These are phyloP conservation scores for Calonectria henricotiae DNA, from an alignment of 2,329 filamentous ascomycete genomes.

Conservation along the genomic window DNA sequence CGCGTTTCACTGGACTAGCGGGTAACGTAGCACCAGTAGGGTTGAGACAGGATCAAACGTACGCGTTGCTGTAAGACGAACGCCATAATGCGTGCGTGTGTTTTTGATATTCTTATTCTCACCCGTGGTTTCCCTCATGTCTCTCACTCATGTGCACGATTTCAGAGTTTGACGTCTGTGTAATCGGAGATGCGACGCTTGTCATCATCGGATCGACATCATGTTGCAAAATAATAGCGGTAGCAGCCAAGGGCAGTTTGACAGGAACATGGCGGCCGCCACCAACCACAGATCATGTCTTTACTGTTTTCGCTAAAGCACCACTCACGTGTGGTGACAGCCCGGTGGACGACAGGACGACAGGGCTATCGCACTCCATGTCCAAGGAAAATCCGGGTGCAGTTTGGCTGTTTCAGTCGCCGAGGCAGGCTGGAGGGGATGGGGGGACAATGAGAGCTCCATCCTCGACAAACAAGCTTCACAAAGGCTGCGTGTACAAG, in stretches of 20 bases:
- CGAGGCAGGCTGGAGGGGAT: conserved; percentile 1
- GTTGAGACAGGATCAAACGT: conserved; percentile 22
- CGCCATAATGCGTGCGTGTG: background rate
- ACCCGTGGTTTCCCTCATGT: background rate
- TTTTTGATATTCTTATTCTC: background rate
- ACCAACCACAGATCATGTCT: conserved; percentile 21
- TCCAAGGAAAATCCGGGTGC: background rate
- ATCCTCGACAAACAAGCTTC: background rate
- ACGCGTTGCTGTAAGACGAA: conserved; percentile 15
- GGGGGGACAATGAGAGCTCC: background rate
- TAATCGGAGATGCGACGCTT: conserved; percentile 4
- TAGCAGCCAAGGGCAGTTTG: background rate
- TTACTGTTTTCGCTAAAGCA: conserved; percentile 20
- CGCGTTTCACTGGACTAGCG: conserved; percentile 19
- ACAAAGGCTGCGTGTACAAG: background rate
- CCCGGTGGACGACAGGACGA: conserved; percentile 3
- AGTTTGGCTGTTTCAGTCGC: conserved; percentile 8
- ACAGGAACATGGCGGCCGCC: conserved; percentile 21
- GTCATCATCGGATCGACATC: conserved; percentile 10
- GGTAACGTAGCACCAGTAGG: conserved; percentile 15
- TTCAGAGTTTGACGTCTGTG: background rate
- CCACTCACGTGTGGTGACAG: conserved; percentile 16
- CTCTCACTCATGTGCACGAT: background rate
- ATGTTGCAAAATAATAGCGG: background rate
- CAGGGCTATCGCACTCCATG: conserved; percentile 3